Percentiles rank a stretch among this genome's conserved stretches.
Conservation (phyloP, 2,329 filamentous ascomycete genomes). For the Akanthomyces muscarius region DNA sequence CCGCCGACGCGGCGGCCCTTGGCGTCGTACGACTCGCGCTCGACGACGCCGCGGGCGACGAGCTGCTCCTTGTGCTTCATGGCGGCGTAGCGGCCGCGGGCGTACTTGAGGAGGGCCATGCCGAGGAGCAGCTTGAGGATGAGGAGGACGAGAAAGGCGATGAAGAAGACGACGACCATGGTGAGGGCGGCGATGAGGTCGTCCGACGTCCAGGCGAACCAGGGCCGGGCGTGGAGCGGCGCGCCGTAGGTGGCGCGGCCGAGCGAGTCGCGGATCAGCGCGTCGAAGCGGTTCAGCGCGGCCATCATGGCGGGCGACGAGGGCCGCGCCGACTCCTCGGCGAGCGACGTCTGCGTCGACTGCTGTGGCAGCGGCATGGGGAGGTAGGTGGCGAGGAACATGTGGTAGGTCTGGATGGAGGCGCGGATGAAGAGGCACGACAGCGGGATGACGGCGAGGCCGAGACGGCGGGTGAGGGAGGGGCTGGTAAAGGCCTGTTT, state of each 20-base stretch:
- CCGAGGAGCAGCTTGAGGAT: conserved; percentile 82
- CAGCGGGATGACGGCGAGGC: conserved; percentile 84
- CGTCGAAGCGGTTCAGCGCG: conserved; percentile 74
- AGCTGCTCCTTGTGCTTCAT: conserved; percentile 71
- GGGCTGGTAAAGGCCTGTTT: conserved; percentile 79
- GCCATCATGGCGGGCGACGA: conserved; percentile 72
- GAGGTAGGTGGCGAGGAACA: conserved; percentile 88
- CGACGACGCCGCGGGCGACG: conserved; percentile 42
- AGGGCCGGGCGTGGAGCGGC: conserved; percentile 37
- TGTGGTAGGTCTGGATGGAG: conserved; percentile 93
- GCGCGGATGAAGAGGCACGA: conserved; percentile 94
- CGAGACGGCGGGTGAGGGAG: conserved; percentile 82
- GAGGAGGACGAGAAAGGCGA: conserved; percentile 78
- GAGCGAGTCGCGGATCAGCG: conserved; percentile 68
- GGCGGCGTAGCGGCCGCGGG: conserved; percentile 70
- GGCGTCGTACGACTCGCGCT: conserved; percentile 58
- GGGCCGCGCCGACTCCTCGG: conserved; percentile 57
- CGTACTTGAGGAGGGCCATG: conserved; percentile 78
- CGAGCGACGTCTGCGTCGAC: conserved; percentile 61
- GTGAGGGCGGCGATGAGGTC: conserved; percentile 71
- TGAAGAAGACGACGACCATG: conserved; percentile 82
- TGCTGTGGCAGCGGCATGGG: conserved; percentile 65
- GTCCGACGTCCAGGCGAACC: conserved; percentile 61
- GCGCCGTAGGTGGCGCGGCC: conserved; percentile 67
- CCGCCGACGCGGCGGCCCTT: conserved; percentile 73